Base-by-base conservation (phyloP, 1,139 yeast genomes). In the Saccharomycopsis hybrid region DNA sequence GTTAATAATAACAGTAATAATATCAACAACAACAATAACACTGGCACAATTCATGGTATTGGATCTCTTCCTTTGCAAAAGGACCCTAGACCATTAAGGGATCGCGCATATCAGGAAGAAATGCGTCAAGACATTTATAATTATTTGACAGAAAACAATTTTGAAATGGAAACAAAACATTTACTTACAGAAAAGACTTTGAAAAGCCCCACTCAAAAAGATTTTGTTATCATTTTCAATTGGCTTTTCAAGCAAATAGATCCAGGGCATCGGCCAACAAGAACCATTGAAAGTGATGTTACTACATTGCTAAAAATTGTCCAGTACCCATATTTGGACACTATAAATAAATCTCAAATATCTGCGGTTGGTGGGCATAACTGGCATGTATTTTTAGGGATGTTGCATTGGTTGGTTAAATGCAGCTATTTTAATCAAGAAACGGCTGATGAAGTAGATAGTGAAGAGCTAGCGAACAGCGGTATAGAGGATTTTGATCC, bases 351-450 rank as follows among this genome's bases (percentile, higher is more conserved):
- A 60, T 82, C 92, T 0, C 95, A 87, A 62, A 81, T 89, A 35
- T 81, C 90, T 46, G 96, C 96, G 0, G 96, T 88, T 5, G 96
- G 96, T 1, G 95, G 96, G 1, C 84, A 84, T 53, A 83, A 83
- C 59, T 88, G 97, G 97, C 90, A 88, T 18, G 76, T 78, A 27
- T 85, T 87, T 59, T 66, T 89, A 48, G 96, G 94, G 1, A 78
- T 89, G 75, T 69, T 88, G 36, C 80, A 83, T 63, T 87, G 96
- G 96, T 62, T 87, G 46, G 80, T 85, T 9, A 77, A 77, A 59
- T 4, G 51, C 56, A n/a, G 41, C 41, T 13, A 42, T 51, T 39
- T 41, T 43, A 44, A 41, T 24, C 40, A 41, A 11, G 39, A 24
- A 18, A 28, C 35, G 11, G 51, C 41, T 18, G 41, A 36, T 2